Evolutionary conservation across 306 rosid genomes (phyloP), one percentile per base, ranked within the genome.

Genomic region (Phaseolus lunatus): DNA sequence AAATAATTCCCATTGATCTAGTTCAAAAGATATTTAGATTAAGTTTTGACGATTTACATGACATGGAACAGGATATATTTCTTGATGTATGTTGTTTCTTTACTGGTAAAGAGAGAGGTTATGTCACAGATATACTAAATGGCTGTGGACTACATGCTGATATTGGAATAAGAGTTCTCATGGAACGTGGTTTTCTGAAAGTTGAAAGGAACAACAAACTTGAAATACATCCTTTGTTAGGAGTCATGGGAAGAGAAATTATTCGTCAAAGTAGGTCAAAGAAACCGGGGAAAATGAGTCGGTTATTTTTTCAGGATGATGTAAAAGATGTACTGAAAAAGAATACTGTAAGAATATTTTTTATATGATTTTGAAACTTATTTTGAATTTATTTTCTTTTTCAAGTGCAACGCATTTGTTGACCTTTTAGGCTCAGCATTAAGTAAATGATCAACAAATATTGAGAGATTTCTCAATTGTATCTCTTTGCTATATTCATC

Each of bases 161-260:
- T 37, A 37, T 37, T 8, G 43, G 9, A 37, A 7, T 7, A 37
- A 3, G 1, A 37, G 43, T 37, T 37, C 43, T 37, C 11, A 37
- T 37, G 7, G 43, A n/a, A n/a, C n/a, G n/a, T n/a, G n/a, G n/a
- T n/a, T n/a, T n/a, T n/a, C n/a, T n/a, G n/a, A n/a, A n/a, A n/a
- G n/a, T n/a, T n/a, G n/a, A n/a, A n/a, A n/a, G n/a, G n/a, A n/a
- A n/a, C n/a, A n/a, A n/a, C n/a, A n/a, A n/a, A n/a, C n/a, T n/a
- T n/a, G n/a, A n/a, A n/a, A n/a, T n/a, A n/a, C n/a, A n/a, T n/a
- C n/a, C n/a, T n/a, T n/a, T n/a, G n/a, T n/a, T n/a, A n/a, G n/a
- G n/a, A n/a, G n/a, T n/a, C 11, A 85, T 79, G 84, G 89, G 85
- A 41, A 43, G 67, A 47, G 78, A 72, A 48, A 76, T 85, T 4